phyloP scores from a whole-genome alignment of 148 eudicot genomes.

The Hydrangea macrophylla region DNA sequence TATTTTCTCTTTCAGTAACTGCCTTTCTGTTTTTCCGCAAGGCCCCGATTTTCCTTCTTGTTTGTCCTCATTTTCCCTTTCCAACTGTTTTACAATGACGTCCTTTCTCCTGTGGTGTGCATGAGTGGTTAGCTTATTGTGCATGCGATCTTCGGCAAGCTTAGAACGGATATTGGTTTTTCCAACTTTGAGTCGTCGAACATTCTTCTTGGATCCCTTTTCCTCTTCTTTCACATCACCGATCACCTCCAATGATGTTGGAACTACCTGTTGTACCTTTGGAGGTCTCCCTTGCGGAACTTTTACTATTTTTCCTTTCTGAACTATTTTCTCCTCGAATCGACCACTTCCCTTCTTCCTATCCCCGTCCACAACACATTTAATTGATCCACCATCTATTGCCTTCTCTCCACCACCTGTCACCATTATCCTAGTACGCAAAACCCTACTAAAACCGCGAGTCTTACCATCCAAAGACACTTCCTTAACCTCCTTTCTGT shows the following conservation, averaged over 20 bases:
- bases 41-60: slow-evolving; percentile 22
- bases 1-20: slow-evolving; percentile 57
- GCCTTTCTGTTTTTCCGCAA: slow-evolving; percentile 33
- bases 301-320: slow-evolving; percentile 4
- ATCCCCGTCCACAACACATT: slow-evolving; percentile 9
- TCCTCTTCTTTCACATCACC: slow-evolving; percentile 21
- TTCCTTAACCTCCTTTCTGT: slow-evolving; percentile 19
- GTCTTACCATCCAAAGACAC: slow-evolving; percentile 7
- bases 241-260: slow-evolving; percentile 10
- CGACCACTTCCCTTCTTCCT: slow-evolving; percentile 25
- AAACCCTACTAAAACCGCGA: slow-evolving; percentile 15
- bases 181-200: neutral
- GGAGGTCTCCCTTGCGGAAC: slow-evolving; percentile 48
- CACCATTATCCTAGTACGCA: slow-evolving; percentile 15
- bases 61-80: slow-evolving; percentile 11
- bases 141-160: slow-evolving; percentile 6
- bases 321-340: slow-evolving; percentile 8
- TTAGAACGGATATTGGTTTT: slow-evolving; percentile 3
- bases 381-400: slow-evolving; percentile 10
- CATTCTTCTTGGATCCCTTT: neutral
- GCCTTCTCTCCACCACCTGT: slow-evolving; percentile 12
- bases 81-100: neutral
- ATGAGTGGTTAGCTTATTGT: neutral
- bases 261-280: slow-evolving; percentile 22
- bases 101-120: neutral